Conservation (phyloP, 192 early-diverging fungal genomes). For the Backusella liffmaniae region DNA sequence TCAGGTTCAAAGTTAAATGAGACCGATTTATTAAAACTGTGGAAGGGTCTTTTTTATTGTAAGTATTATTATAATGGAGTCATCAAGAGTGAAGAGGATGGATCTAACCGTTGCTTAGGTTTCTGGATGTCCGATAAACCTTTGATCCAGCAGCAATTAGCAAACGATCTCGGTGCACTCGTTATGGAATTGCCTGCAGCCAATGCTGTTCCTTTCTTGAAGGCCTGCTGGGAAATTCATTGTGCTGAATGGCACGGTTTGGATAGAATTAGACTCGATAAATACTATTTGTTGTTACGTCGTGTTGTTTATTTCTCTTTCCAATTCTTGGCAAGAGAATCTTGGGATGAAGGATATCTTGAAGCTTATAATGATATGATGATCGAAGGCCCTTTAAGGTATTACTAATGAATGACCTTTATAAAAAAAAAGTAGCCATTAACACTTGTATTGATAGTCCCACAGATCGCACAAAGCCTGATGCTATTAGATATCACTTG, state of each 20-base stretch:
- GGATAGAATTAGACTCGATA: slow-evolving; percentile 79
- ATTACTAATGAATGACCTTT: not conserved
- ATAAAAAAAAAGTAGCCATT: not conserved
- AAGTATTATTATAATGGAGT: slow-evolving; percentile 22
- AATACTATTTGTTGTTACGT: slow-evolving; percentile 72
- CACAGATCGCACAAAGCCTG: slow-evolving; percentile 59
- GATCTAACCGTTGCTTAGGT: slow-evolving; percentile 42
- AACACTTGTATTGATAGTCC: slow-evolving; percentile 39
- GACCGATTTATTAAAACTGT: slow-evolving; percentile 76
- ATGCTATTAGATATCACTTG: slow-evolving; percentile 69
- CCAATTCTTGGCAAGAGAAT: slow-evolving; percentile 54
- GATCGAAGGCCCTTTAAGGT: slow-evolving; percentile 62
- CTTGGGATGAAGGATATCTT: slow-evolving; percentile 55
- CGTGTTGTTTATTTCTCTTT: slow-evolving; percentile 65
- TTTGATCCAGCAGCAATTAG: slow-evolving; percentile 84
- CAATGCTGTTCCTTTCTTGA: slow-evolving; percentile 55
- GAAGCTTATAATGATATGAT: slow-evolving; percentile 54
- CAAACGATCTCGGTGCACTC: slow-evolving; percentile 70
- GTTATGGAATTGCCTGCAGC: slow-evolving; percentile 45
- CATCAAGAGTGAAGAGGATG: not conserved
- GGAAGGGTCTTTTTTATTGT: slow-evolving; percentile 95
- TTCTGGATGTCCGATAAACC: slow-evolving; percentile 98
- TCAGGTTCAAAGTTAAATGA: slow-evolving; percentile 52
- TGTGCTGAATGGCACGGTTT: slow-evolving; percentile 74
- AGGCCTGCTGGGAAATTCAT: slow-evolving; percentile 67